Base-by-base conservation (phyloP, 2,329 filamentous ascomycete genomes). In the Pseudogymnoascus sp. region DNA sequence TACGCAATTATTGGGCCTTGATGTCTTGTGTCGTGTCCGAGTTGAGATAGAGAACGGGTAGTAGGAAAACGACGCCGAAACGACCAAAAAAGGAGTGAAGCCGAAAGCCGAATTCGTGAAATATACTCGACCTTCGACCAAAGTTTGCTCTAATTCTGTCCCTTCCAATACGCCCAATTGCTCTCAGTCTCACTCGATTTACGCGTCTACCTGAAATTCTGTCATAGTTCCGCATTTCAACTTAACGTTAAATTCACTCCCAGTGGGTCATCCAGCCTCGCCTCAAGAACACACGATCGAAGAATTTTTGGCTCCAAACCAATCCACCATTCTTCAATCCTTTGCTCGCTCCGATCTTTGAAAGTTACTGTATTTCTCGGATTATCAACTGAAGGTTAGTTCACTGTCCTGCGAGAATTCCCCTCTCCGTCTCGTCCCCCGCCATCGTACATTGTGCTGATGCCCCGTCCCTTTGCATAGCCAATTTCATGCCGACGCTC, bases 401-500 rank as follows among this genome's bases (percentile, higher is more conserved):
- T 53, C 11, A 41, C 22, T 6, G 5, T 15, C 14, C 9, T 59
- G 35, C 9, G 15, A 41, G 14, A 37, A 37, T 38, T 37, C 57
- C 6, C 25, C 4, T 22, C 14, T 18, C 18, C 5, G 22, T 25
- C 38, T 38, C 38, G 38, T 43, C 57, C 38, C 57, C 57, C 35
- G 35, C 35, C 35, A 43, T 38, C 57, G 57, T 43, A 59, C 35
- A 18, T 43, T 59, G 35, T 43, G 57, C 57, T 58, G 36, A 58
- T 22, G 28, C 38, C 35, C 58, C 41, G 18, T 18, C 12, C 66
- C 67, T 69, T 69, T 69, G 39, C 61, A 47, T 66, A 70, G 68
- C 63, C 66, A 66, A 61, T 66, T 69, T 62, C 69, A 71, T 72
- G 69, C 70, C 70, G 70, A 69, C 62, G 53, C 64, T 70, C 67